Evolutionary conservation across 2,329 filamentous ascomycete species (phyloP).

Genomic region (Neopestalotiopsis clavispora): DNA sequence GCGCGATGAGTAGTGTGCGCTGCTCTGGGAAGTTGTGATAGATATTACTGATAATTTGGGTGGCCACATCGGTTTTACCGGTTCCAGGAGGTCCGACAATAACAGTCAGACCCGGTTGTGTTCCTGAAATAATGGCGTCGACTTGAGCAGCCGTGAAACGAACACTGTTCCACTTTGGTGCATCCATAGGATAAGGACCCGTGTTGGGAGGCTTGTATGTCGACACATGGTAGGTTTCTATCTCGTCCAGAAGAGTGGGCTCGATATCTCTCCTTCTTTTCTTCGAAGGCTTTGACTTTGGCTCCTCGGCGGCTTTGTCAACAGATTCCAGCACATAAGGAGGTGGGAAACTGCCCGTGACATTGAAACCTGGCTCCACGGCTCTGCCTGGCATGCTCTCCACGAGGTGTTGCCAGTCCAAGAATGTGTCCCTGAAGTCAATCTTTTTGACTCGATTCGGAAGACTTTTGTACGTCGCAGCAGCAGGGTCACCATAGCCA

Average conservation of each 20-base stretch:
- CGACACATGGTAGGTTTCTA: conserved; percentile 78
- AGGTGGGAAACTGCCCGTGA: conserved; percentile 76
- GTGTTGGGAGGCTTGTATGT: conserved; percentile 89
- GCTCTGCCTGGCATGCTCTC: conserved; percentile 88
- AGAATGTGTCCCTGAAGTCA: conserved; percentile 92
- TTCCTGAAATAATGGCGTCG: conserved; percentile 91
- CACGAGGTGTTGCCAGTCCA: conserved; percentile 93
- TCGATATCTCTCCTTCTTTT: conserved; percentile 85
- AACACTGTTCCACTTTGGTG: conserved; percentile 79
- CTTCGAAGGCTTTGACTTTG: conserved; percentile 70
- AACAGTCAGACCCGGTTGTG: conserved; percentile 90
- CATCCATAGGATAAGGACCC: conserved; percentile 87
- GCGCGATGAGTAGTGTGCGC: conserved; percentile 88
- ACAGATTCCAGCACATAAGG: conserved; percentile 83
- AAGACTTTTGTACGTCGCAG: conserved; percentile 84
- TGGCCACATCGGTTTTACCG: conserved; percentile 98
- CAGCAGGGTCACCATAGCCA: conserved; percentile 92
- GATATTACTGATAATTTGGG: conserved; percentile 97
- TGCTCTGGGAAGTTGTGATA: conserved; percentile 97
- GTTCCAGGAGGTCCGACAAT: conserved; percentile 96
- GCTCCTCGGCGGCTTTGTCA: conserved; percentile 56
- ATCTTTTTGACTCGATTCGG: conserved; percentile 77
- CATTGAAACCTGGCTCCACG: conserved; percentile 77
- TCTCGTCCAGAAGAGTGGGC: conserved; percentile 63
- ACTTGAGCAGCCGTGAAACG: conserved; percentile 92